Percentiles rank a stretch among this genome's conserved stretches.
Conservation (phyloP, 2,329 filamentous ascomycete species). For the Pyrenochaeta sp. region DNA sequence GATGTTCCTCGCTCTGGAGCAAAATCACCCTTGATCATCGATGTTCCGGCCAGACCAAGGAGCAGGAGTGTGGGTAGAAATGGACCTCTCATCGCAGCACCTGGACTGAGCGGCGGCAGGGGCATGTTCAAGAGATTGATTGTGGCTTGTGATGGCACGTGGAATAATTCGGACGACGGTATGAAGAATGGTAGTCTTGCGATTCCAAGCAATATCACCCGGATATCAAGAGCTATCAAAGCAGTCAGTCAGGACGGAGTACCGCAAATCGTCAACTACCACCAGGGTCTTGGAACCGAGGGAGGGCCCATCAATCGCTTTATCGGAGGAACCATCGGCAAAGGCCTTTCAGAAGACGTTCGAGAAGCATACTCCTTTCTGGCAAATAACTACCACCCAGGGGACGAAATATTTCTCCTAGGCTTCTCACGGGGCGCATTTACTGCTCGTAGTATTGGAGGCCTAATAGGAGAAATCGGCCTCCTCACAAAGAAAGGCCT, state of each 20-base stretch:
- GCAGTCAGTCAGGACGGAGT: slow-evolving; percentile 56
- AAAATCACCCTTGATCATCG: slow-evolving; percentile 38
- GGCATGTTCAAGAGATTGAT: slow-evolving; percentile 51
- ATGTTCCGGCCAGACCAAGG: slow-evolving; percentile 30
- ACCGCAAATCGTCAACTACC: slow-evolving; percentile 60
- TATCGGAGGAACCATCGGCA: slow-evolving; percentile 51
- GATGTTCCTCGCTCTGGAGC: slow-evolving; percentile 30
- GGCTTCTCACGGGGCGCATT: slow-evolving; percentile 58
- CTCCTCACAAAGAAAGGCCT: slow-evolving; percentile 58
- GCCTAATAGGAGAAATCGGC: slow-evolving; percentile 55
- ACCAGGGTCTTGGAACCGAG: slow-evolving; percentile 56
- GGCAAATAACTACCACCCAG: slow-evolving; percentile 60
- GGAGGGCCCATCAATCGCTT: slow-evolving; percentile 54
- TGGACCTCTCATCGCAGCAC: slow-evolving; percentile 34
- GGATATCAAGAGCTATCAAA: slow-evolving; percentile 59
- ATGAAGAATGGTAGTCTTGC: slow-evolving; percentile 53
- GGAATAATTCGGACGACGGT: slow-evolving; percentile 58
- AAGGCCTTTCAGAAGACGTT: slow-evolving; percentile 57
- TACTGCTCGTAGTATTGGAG: slow-evolving; percentile 53
- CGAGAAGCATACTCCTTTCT: slow-evolving; percentile 60
- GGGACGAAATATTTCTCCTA: slow-evolving; percentile 58
- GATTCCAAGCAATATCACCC: slow-evolving; percentile 59
- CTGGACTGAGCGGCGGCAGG: slow-evolving; percentile 44
- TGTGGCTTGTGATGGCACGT: slow-evolving; percentile 55
- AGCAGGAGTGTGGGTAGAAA: slow-evolving; percentile 35